Evolutionary conservation across 1,284 basidiomycete species (phyloP).

Genomic region (Taiwanofungus camphoratus): DNA sequence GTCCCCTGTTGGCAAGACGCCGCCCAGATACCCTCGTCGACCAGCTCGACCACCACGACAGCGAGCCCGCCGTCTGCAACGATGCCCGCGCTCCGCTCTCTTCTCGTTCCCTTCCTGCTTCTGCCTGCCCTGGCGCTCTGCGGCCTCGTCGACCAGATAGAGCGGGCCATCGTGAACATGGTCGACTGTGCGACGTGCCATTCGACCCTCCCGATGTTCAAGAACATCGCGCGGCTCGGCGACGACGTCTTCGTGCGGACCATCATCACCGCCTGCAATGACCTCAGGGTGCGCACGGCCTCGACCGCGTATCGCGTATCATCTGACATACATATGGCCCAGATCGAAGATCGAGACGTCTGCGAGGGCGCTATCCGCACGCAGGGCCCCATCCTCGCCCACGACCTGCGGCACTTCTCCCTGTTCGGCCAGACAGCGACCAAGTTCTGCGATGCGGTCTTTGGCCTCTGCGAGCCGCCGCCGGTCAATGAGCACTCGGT

Average conservation of each 20-base stretch:
- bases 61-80: too few species aligned
- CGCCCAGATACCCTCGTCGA: too few species aligned
- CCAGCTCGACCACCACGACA: too few species aligned
- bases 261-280: slow-evolving; percentile 37
- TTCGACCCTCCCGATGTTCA: slow-evolving; percentile 33
- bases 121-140: slow-evolving; percentile 7
- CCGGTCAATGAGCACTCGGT: slow-evolving; percentile 38
- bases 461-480: slow-evolving; percentile 45
- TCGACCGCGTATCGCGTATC: not conserved
- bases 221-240: slow-evolving; percentile 37
- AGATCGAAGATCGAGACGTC: slow-evolving; percentile 42
- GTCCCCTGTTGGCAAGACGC: too few species aligned
- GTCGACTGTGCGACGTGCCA: slow-evolving; percentile 44
- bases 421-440: slow-evolving; percentile 41
- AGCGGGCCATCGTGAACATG: slow-evolving; percentile 35
- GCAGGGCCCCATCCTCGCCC: slow-evolving; percentile 54
- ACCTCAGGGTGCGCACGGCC: slow-evolving; percentile 15
- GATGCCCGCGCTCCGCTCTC: not conserved
- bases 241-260: slow-evolving; percentile 36
- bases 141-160: slow-evolving; percentile 33
- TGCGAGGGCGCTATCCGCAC: slow-evolving; percentile 45
- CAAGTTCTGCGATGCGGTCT: slow-evolving; percentile 50
- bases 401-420: slow-evolving; percentile 46
- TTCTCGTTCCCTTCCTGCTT: slow-evolving; percentile 1
- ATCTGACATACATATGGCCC: not conserved